These are phyloP conservation scores for Fonsecaea multimorphosa DNA, from an alignment of 2,329 filamentous ascomycete genomes.

Conservation along the genomic window DNA sequence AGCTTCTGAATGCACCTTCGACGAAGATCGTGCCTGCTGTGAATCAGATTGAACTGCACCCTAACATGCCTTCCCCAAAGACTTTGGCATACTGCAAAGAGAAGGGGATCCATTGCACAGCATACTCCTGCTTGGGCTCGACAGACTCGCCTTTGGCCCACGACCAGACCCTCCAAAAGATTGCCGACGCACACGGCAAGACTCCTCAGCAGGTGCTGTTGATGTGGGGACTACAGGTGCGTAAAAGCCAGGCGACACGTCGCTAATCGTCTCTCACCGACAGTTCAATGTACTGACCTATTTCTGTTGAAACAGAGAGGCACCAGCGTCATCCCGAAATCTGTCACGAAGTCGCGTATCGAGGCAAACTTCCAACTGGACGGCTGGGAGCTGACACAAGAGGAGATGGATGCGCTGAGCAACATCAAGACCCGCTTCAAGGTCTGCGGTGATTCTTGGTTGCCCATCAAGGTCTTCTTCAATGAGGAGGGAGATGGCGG, in stretches of 20 bases:
- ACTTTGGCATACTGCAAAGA: slow-evolving; percentile 73
- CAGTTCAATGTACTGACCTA: slow-evolving; percentile 5
- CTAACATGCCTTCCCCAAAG: slow-evolving; percentile 80
- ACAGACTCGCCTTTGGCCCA: slow-evolving; percentile 73
- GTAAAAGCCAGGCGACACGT: background rate
- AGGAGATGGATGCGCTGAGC: slow-evolving; percentile 73
- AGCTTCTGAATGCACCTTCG: slow-evolving; percentile 69
- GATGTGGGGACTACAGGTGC: slow-evolving; percentile 69
- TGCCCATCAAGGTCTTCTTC: slow-evolving; percentile 79
- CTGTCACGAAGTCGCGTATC: slow-evolving; percentile 74
- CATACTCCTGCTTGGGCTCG: slow-evolving; percentile 72
- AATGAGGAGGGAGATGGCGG: slow-evolving; percentile 36
- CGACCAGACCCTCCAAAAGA: slow-evolving; percentile 40
- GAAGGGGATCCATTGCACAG: slow-evolving; percentile 73
- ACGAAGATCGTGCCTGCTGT: slow-evolving; percentile 71
- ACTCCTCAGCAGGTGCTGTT: slow-evolving; percentile 73
- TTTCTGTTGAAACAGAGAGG: slow-evolving; percentile 49
- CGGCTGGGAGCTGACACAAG: slow-evolving; percentile 73
- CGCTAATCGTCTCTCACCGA: background rate
- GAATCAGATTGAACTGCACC: slow-evolving; percentile 79
- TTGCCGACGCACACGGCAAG: slow-evolving; percentile 40
- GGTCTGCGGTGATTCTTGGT: slow-evolving; percentile 70
- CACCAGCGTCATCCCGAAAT: slow-evolving; percentile 86
- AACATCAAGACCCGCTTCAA: slow-evolving; percentile 78
- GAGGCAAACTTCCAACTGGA: slow-evolving; percentile 77